These are phyloP conservation scores for Nannochloropsis salina DNA, from an alignment of 108 stramenopile species.

Conservation along the genomic window DNA sequence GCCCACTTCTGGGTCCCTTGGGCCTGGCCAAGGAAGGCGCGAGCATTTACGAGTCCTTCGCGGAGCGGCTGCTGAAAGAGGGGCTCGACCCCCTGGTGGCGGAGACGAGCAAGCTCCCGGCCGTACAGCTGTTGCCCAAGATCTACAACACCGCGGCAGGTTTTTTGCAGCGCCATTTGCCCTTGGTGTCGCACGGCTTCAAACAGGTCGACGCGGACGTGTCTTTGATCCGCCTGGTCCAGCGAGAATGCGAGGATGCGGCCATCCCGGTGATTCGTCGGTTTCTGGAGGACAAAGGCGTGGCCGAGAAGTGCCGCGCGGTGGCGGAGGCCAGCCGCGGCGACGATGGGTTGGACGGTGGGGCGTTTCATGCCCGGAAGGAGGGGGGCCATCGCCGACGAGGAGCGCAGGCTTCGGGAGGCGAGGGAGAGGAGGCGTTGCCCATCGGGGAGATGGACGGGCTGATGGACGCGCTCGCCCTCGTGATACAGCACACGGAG, in stretches of 20 bases:
- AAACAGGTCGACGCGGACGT: constrained; percentile 33
- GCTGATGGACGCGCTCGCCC: constrained; percentile 76
- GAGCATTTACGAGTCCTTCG: constrained; percentile 40
- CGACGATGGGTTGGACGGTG: constrained; percentile 20
- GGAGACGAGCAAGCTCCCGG: constrained; percentile 3
- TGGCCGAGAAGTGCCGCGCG: constrained; percentile 19
- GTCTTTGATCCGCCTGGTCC: constrained; percentile 30
- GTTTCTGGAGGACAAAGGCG: constrained; percentile 23
- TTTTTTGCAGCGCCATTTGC: constrained; percentile 35
- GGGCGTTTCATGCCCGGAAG: background rate
- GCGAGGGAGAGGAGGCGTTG: constrained; percentile 10
- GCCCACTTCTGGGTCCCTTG: constrained; percentile 40
- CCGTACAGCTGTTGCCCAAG: constrained; percentile 29
- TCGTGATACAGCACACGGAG: constrained; percentile 81
- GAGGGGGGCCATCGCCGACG: constrained; percentile 17
- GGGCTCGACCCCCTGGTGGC: background rate
- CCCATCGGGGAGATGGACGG: constrained; percentile 73
- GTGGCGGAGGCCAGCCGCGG: background rate
- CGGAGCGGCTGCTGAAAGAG: constrained; percentile 32
- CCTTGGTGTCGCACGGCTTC: constrained; percentile 33
- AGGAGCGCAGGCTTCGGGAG: background rate
- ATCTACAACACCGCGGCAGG: constrained; percentile 35
- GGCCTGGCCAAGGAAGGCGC: constrained; percentile 38
- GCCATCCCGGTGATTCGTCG: constrained; percentile 30
- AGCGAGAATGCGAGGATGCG: constrained; percentile 32